Evolutionary conservation across 164 flowering plant genomes (phyloP).

Genomic region (Nymphaea colorata): DNA sequence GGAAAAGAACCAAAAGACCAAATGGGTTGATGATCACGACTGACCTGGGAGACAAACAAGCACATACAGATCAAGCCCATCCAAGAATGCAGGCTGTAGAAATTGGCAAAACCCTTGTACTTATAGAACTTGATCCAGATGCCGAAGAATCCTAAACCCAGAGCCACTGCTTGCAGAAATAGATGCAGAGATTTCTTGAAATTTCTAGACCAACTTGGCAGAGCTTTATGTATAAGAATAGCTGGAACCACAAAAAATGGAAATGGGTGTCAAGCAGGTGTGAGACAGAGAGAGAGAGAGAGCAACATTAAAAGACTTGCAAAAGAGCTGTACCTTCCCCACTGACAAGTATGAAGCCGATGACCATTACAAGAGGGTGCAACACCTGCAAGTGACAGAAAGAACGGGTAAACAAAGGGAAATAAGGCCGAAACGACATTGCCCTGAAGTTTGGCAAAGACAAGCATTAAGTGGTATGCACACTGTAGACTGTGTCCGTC

Average conservation of each 20-base stretch:
- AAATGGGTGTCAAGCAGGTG: neutral
- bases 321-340: slow-evolving; percentile 76
- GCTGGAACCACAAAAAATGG: slow-evolving; percentile 29
- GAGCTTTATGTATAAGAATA: slow-evolving; percentile 74
- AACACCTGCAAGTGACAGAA: slow-evolving; percentile 35
- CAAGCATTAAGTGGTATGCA: neutral
- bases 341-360: slow-evolving; percentile 78
- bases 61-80: slow-evolving; percentile 70
- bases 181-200: slow-evolving; percentile 80
- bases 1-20: neutral
- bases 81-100: slow-evolving; percentile 92
- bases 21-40: neutral
- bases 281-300: neutral
- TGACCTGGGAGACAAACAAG: slow-evolving; percentile 74
- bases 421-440: neutral
- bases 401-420: neutral
- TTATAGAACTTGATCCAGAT: slow-evolving; percentile 85
- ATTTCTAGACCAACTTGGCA: slow-evolving; percentile 62
- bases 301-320: neutral
- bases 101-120: slow-evolving; percentile 56
- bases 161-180: slow-evolving; percentile 81
- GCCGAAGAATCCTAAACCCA: slow-evolving; percentile 70
- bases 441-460: too few relatives aligned
- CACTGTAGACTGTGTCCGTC: neutral
- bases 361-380: slow-evolving; percentile 89